These are phyloP conservation scores for Amylocystis lapponica DNA, from an alignment of 768 basidiomycete genomes.

Conservation along the genomic window DNA sequence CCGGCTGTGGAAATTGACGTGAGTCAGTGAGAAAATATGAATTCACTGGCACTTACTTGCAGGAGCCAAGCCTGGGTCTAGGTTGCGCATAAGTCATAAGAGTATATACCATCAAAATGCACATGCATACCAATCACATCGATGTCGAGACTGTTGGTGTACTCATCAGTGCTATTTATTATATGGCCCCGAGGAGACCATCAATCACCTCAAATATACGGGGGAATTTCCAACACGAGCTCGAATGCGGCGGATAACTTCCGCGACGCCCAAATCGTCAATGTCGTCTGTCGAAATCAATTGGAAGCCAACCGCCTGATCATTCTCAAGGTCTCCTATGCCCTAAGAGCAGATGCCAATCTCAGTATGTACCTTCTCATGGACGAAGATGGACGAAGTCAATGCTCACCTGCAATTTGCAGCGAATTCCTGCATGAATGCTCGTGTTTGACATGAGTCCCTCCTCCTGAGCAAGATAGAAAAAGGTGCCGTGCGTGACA, in stretches of 20 bases:
- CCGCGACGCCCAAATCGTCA: constrained; percentile 68
- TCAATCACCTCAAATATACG: constrained; percentile 57
- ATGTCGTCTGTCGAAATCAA: constrained; percentile 78
- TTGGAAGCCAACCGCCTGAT: constrained; percentile 70
- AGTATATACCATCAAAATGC: not conserved
- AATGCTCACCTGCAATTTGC: constrained; percentile 53
- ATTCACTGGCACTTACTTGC: constrained; percentile 46
- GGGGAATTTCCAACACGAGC: constrained; percentile 66
- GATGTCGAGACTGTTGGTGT: constrained; percentile 58
- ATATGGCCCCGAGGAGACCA: not conserved
- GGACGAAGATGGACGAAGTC: constrained; percentile 9
- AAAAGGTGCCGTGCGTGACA: constrained; percentile 84
- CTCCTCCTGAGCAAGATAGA: constrained; percentile 72
- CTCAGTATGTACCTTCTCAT: not conserved
- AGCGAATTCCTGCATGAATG: constrained; percentile 83
- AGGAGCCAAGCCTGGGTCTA: constrained; percentile 76
- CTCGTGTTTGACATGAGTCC: constrained; percentile 68
- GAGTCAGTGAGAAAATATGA: not conserved
- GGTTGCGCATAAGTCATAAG: not conserved
- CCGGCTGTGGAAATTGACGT: constrained; percentile 44
- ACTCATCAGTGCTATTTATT: not conserved
- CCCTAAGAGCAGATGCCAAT: constrained; percentile 35
- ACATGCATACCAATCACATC: constrained; percentile 64
- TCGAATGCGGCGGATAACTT: constrained; percentile 68
- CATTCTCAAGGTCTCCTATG: constrained; percentile 56